Evolutionary conservation across 2,329 filamentous ascomycete genomes (phyloP).

Genomic region (Pyricularia sp.): DNA sequence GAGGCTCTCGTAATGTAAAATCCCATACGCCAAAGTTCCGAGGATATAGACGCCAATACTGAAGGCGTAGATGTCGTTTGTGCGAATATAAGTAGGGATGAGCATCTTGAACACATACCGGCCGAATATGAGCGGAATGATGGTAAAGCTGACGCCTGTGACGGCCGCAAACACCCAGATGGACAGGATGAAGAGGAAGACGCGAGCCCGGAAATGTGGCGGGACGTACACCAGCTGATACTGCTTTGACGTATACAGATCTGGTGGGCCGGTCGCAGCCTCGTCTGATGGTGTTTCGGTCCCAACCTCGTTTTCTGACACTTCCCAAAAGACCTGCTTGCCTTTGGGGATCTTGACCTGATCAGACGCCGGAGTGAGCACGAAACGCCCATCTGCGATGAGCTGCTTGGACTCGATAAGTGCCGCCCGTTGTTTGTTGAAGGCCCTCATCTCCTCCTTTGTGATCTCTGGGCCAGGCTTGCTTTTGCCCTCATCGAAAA

Average conservation of each 20-base stretch:
- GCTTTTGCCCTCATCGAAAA: slow-evolving; percentile 30
- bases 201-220: slow-evolving; percentile 66
- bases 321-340: slow-evolving; percentile 64
- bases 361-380: slow-evolving; percentile 86
- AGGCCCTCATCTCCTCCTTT: slow-evolving; percentile 19
- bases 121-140: slow-evolving; percentile 76
- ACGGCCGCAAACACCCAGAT: slow-evolving; percentile 90
- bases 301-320: slow-evolving; percentile 53
- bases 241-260: slow-evolving; percentile 42
- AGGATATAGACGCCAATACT: slow-evolving; percentile 78
- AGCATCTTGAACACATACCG: slow-evolving; percentile 62
- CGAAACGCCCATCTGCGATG: slow-evolving; percentile 63
- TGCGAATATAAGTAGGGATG: slow-evolving; percentile 56
- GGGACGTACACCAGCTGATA: slow-evolving; percentile 71
- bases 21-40: slow-evolving; percentile 51
- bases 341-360: slow-evolving; percentile 89
- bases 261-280: slow-evolving; percentile 11
- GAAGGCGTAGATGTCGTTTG: slow-evolving; percentile 95
- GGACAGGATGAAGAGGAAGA: slow-evolving; percentile 73
- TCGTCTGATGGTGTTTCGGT: slow-evolving; percentile 34
- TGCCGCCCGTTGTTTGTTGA: slow-evolving; percentile 26
- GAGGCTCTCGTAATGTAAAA: slow-evolving; percentile 36
- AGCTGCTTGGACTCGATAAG: slow-evolving; percentile 42
- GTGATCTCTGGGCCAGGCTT: slow-evolving; percentile 26
- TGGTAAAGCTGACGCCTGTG: slow-evolving; percentile 73